Evolutionary conservation across 1,284 basidiomycete genomes (phyloP).

Genomic region (Apiotrichum gracile): DNA sequence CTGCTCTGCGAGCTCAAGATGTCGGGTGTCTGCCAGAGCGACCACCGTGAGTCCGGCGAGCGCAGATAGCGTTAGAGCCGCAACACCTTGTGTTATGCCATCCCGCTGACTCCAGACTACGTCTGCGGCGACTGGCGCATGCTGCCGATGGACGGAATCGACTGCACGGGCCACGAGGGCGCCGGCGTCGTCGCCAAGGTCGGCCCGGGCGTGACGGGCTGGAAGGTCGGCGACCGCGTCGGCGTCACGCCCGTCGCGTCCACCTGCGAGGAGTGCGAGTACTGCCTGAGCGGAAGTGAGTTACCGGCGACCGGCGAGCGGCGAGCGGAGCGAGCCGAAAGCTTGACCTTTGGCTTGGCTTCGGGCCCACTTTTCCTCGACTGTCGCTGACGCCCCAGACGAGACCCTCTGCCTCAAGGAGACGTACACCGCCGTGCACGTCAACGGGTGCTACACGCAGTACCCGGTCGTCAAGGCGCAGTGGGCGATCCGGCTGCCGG

Average conservation of each 20-base stretch:
- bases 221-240: conserved; percentile 15
- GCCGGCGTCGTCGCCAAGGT: conserved; percentile 14
- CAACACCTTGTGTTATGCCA: too few species aligned
- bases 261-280: conserved; percentile 16
- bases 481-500: conserved; percentile 16
- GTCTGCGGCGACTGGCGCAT: conserved; percentile 16
- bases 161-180: conserved; percentile 20
- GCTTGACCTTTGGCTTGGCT: too few species aligned
- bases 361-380: too few species aligned
- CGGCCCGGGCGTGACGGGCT: conserved; percentile 13
- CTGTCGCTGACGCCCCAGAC: not conserved
- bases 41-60: conserved; percentile 14
- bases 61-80: not conserved
- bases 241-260: conserved; percentile 13
- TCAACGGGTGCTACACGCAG: conserved; percentile 17
- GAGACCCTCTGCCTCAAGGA: conserved; percentile 15
- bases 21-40: conserved; percentile 17
- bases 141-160: conserved; percentile 1
- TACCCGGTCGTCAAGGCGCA: conserved; percentile 11
- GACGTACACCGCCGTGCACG: conserved; percentile 6
- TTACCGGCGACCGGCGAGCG: not conserved
- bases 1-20: conserved; percentile 17
- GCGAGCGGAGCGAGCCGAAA: too few species aligned
- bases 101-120: conserved; percentile 2
- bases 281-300: conserved; percentile 13